Evolutionary conservation across 495 filamentous ascomycete genomes (phyloP), one percentile per base, ranked within the genome.

Genomic region (Daldinia concentrica): DNA sequence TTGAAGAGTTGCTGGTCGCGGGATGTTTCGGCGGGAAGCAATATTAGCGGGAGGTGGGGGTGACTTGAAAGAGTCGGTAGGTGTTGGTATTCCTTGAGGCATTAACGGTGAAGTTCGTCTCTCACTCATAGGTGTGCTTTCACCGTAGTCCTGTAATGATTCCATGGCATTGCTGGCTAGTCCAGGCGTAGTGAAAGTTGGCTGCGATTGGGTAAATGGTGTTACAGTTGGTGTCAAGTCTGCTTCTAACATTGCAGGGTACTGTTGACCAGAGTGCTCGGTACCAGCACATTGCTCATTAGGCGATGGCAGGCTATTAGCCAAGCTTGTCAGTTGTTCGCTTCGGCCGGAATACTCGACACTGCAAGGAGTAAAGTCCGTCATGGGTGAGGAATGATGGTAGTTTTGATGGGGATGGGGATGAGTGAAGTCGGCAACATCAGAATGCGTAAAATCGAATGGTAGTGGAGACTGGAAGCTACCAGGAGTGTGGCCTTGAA

Each of bases 21-120:
- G 76, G 56, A 80, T 78, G 64, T 85, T 86, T 61, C 83, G 77
- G 29, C 83, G 79, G 17, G 81, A 77, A 22, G 83, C 83, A 41
- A 86, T 82, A 65, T 86, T 81, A 41, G 80, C 78, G 1, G 82
- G 77, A 29, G 83, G 83, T 8, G 82, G 81, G 1, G 83, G 83
- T 0, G 82, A 83, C 68, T 78, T 81, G 71, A 85, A 81, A n/a
- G 76, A 78, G 29, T 78, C 74, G 19, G 66, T 75, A 7, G 81
- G 72, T 72, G 76, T 34, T 34, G 54, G 51, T 76, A 72, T 67
- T 30, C 70, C 73, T 57, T 73, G 69, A 30, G 41, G 30, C 15
- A 68, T 17, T n/a, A 67, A 8, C 14, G 64, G 24, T 11, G 54
- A 43, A 15, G 48, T 14, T 29, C 55, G 65, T 32, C 57, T 62